A percentile compares a stretch with the other conserved stretches of the same genome.
Conservation (phyloP, 108 stramenopile genomes). For the Chaetoceros tenuissimus region DNA sequence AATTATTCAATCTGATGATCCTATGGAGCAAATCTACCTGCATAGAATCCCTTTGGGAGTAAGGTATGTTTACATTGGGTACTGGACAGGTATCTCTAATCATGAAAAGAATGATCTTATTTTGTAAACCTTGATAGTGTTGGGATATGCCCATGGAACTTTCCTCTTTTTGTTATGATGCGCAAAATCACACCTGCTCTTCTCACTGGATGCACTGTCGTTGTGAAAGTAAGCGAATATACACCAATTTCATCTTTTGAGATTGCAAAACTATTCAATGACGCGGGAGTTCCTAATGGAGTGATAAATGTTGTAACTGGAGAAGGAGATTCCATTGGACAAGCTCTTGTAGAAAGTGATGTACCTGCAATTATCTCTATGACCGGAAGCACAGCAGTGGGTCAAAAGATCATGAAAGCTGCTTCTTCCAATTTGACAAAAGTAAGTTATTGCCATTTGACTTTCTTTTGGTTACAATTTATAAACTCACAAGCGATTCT, state of each 20-base stretch:
- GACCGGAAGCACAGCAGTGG: slow-evolving; percentile 32
- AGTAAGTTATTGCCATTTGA: too few relatives aligned
- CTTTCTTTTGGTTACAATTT: neutral
- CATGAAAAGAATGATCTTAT: neutral
- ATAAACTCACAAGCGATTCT: too few relatives aligned
- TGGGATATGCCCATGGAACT: slow-evolving; percentile 10
- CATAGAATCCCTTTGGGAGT: slow-evolving; percentile 18
- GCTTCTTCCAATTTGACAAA: slow-evolving; percentile 24
- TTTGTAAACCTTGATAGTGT: too few relatives aligned
- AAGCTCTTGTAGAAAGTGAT: slow-evolving; percentile 13
- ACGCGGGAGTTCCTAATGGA: slow-evolving; percentile 15
- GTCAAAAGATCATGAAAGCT: slow-evolving; percentile 9
- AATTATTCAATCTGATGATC: slow-evolving; percentile 6
- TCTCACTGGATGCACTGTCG: slow-evolving; percentile 24
- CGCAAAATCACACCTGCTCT: slow-evolving; percentile 46
- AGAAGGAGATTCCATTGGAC: slow-evolving; percentile 21
- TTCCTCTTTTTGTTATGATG: slow-evolving; percentile 30
- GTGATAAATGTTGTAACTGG: slow-evolving; percentile 28
- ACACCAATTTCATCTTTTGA: slow-evolving; percentile 23
- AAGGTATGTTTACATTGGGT: neutral
- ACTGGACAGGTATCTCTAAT: slow-evolving; percentile 1
- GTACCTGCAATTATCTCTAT: slow-evolving; percentile 16
- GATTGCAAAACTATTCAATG: slow-evolving; percentile 5
- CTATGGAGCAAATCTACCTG: slow-evolving; percentile 6
- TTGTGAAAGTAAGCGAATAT: slow-evolving; percentile 38